Evolutionary conservation across 306 rosid genomes (phyloP), one percentile per base, ranked within the genome.

Genomic region (Citrullus amarus): DNA sequence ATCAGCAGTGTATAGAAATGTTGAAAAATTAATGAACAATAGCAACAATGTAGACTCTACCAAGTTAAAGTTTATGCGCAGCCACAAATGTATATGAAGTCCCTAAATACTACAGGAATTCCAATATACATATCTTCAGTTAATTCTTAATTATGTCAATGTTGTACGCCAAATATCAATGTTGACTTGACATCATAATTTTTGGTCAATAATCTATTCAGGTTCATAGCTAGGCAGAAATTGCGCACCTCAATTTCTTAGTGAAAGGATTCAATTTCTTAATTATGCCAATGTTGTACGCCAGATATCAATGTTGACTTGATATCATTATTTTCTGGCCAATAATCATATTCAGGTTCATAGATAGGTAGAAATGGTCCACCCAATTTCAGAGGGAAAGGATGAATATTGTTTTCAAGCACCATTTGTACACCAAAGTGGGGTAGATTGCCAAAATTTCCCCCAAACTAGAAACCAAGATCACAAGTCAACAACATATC

Each of bases 1-100:
- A 76, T 81, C 36, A 85, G 25, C 56, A 57, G 77, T 58, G 17
- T 69, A 51, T 44, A 80, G 70, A 61, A 38, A 57, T 53, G 51
- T 56, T 63, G 66, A 53, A 38, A 28, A 43, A 80, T 48, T 60
- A 61, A 46, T 66, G 25, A 79, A 66, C 41, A 61, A 75, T 46
- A 59, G 17, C 41, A 63, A 20, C 15, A 56, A 41, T 12, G 50
- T 15, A 48, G 3, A 59, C 32, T 46, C 63, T 63, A 80, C 70
- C 58, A 50, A 60, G 75, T 51, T 62, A 48, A 9, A 38, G 8
- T 36, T 56, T 76, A 76, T n/a, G 18, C 55, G 20, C 79, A 30
- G 15, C 18, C 28, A 73, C 25, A 73, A 9, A 8, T 73, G 14
- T 28, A 48, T 16, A 17, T 30, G 61, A 51, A 18, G 2, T 73